These are phyloP conservation scores for Cydonia oblonga DNA, from an alignment of 331 rosid genomes.

Conservation along the genomic window DNA sequence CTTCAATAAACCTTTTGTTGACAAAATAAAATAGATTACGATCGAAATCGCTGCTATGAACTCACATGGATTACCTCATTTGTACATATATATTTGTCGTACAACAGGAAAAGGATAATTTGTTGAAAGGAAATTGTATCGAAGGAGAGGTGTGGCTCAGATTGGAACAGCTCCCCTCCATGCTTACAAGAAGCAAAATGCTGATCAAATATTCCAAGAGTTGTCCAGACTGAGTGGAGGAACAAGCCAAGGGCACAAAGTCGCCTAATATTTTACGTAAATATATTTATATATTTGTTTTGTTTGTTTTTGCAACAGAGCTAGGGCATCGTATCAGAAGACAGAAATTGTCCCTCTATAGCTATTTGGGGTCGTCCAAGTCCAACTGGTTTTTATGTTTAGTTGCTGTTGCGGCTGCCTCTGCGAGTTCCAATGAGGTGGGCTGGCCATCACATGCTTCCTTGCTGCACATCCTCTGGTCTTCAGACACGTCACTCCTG, in stretches of 20 bases:
- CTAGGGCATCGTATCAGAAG: background rate
- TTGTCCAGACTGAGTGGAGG: background rate
- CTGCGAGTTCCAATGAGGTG: slow-evolving; percentile 16
- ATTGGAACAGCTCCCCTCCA: background rate
- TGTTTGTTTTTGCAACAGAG: background rate
- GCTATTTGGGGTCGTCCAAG: too few species aligned
- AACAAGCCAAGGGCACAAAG: background rate
- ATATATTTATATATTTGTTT: too few species aligned
- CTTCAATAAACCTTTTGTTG: too few species aligned
- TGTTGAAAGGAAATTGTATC: background rate
- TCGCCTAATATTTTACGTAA: background rate
- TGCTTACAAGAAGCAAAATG: background rate
- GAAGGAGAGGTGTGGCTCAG: background rate
- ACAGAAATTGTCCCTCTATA: too few species aligned
- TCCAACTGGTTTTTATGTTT: too few species aligned
- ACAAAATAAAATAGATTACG: background rate
- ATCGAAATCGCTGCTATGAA: background rate
- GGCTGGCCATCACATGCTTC: slow-evolving; percentile 14
- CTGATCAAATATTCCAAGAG: background rate
- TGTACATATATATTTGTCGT: background rate
- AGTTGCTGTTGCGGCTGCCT: background rate
- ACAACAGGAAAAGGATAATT: background rate
- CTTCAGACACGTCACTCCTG: slow-evolving; percentile 2
- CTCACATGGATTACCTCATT: background rate
- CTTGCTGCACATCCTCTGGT: background rate